Conservation (phyloP, 805 yeast species). For the Ogataea neopini region DNA sequence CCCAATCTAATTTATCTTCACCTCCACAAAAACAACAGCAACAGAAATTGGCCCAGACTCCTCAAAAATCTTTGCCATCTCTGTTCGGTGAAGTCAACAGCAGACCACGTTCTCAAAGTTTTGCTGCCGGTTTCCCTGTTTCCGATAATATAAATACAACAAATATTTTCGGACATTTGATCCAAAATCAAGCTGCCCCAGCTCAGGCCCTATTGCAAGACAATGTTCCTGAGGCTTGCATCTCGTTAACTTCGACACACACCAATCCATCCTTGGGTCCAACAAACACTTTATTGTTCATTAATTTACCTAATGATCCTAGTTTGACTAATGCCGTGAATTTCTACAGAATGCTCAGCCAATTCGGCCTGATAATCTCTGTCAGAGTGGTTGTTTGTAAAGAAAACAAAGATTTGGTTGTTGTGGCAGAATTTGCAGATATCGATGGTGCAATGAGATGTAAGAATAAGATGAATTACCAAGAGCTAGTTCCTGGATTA, state of each 20-base stretch:
- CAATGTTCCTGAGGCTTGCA: slow-evolving; percentile 57
- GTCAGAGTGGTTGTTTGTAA: slow-evolving; percentile 56
- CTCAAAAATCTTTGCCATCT: slow-evolving; percentile 14
- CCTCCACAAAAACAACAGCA: background rate
- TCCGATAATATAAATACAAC: slow-evolving; percentile 6
- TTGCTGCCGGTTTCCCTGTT: slow-evolving; percentile 23
- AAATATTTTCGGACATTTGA: slow-evolving; percentile 8
- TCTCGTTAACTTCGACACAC: slow-evolving; percentile 68
- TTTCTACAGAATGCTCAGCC: slow-evolving; percentile 49
- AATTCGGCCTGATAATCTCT: slow-evolving; percentile 61
- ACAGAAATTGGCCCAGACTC: background rate
- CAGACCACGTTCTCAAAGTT: slow-evolving; percentile 47
- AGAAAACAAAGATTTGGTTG: slow-evolving; percentile 38
- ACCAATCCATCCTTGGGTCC: slow-evolving; percentile 74
- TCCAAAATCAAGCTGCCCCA: slow-evolving; percentile 1
- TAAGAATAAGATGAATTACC: slow-evolving; percentile 74
- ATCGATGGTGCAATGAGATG: slow-evolving; percentile 80
- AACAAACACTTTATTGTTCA: slow-evolving; percentile 72
- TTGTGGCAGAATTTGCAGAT: slow-evolving; percentile 70
- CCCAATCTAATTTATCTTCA: background rate
- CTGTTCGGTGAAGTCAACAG: slow-evolving; percentile 14
- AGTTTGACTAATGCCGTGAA: slow-evolving; percentile 52
- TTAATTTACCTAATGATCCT: slow-evolving; percentile 65
- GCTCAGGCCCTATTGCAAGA: slow-evolving; percentile 45
- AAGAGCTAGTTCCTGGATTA: slow-evolving; percentile 78